Conservation (phyloP, 345 rosid genomes). For the Populus pruinosa region DNA sequence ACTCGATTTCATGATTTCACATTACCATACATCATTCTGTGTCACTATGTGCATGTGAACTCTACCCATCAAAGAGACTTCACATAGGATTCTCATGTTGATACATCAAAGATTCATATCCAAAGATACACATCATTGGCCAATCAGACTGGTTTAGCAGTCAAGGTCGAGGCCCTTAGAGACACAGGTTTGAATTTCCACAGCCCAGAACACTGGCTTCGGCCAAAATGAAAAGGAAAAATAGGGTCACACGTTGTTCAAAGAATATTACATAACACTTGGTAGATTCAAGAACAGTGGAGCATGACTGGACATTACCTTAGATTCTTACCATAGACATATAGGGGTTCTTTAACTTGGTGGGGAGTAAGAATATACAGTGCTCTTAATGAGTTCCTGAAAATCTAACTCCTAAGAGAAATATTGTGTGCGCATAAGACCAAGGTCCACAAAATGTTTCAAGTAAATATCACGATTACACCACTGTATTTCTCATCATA, state of each 20-base stretch:
- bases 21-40: too few relatives aligned
- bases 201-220: too few relatives aligned
- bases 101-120: background rate
- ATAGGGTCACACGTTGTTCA: too few relatives aligned
- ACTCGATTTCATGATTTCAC: too few relatives aligned
- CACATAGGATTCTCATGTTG: background rate
- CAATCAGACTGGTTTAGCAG: too few relatives aligned
- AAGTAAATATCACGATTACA: background rate
- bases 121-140: background rate
- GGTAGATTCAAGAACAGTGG: background rate
- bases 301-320: background rate
- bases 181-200: too few relatives aligned
- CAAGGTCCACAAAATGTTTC: background rate
- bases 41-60: too few relatives aligned
- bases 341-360: too few relatives aligned
- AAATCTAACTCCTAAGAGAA: background rate
- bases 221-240: too few relatives aligned
- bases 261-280: too few relatives aligned
- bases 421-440: background rate
- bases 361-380: background rate
- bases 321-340: background rate
- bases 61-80: too few relatives aligned
- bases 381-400: background rate
- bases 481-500: background rate
- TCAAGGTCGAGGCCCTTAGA: too few relatives aligned